Conservation (phyloP, 2,329 filamentous ascomycete species). For the Colletotrichum nymphaeae region DNA sequence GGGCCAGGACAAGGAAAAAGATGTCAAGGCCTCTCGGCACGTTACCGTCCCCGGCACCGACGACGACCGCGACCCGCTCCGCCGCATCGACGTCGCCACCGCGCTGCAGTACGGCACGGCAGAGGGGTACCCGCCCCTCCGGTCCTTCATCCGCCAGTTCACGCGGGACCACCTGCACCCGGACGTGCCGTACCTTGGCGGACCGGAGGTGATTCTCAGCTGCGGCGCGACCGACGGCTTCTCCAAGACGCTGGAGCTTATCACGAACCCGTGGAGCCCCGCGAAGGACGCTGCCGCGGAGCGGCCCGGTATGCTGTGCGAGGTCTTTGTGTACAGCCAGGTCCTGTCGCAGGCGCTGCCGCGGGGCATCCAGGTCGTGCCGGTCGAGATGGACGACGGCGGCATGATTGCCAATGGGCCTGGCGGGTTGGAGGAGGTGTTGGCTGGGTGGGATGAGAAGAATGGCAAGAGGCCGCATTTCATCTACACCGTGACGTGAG, state of each 20-base stretch:
- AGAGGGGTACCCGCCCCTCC: constrained; percentile 82
- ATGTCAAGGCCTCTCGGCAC: constrained; percentile 53
- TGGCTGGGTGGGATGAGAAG: constrained; percentile 83
- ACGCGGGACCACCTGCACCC: constrained; percentile 81
- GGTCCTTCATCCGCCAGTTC: constrained; percentile 83
- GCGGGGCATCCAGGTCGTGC: constrained; percentile 77
- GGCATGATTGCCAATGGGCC: constrained; percentile 82
- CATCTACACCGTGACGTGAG: constrained; percentile 90
- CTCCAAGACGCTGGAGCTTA: constrained; percentile 78
- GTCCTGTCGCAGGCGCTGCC: constrained; percentile 76
- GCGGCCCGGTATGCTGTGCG: constrained; percentile 81
- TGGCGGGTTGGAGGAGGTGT: constrained; percentile 80
- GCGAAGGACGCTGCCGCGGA: constrained; percentile 74
- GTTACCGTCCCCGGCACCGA: constrained; percentile 76
- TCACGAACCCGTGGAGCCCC: constrained; percentile 81
- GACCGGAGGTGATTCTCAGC: constrained; percentile 82
- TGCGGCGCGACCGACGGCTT: constrained; percentile 90
- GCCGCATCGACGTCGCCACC: constrained; percentile 82
- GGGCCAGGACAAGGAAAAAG: neutral
- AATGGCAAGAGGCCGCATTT: constrained; percentile 83
- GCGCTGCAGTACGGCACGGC: constrained; percentile 91
- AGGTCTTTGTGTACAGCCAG: constrained; percentile 85
- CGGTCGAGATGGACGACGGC: constrained; percentile 80
- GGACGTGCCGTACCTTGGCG: constrained; percentile 80
- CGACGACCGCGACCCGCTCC: constrained; percentile 66